phyloP scores from a whole-genome alignment of 495 filamentous ascomycete species.

The Bryoglossum gracile region DNA sequence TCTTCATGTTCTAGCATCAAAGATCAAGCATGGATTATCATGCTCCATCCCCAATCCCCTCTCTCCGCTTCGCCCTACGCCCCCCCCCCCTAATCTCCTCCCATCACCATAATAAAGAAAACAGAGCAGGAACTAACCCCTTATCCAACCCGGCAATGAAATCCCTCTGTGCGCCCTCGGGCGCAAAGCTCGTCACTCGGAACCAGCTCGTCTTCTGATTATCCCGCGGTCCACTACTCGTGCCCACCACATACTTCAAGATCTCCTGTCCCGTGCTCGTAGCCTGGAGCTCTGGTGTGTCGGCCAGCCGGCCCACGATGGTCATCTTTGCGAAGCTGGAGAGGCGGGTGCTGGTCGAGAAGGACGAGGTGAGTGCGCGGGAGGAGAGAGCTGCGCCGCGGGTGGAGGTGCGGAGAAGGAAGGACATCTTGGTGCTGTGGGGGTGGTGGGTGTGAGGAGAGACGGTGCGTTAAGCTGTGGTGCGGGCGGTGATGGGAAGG shows the following conservation, averaged over 20 bases:
- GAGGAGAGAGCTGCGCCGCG: too few species aligned
- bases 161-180: slow-evolving; percentile 55
- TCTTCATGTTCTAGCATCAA: too few species aligned
- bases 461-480: too few species aligned
- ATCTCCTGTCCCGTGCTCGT: slow-evolving; percentile 61
- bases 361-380: too few species aligned
- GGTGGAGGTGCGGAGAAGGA: too few species aligned
- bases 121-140: slow-evolving; percentile 53
- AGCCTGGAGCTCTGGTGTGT: slow-evolving; percentile 57
- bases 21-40: too few species aligned
- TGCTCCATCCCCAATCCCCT: too few species aligned
- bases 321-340: slow-evolving; percentile 39
- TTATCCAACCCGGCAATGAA: slow-evolving; percentile 60
- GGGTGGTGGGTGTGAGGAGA: too few species aligned
- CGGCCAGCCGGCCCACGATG: slow-evolving; percentile 69
- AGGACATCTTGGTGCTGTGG: too few species aligned
- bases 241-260: slow-evolving; percentile 60
- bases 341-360: slow-evolving; percentile 15
- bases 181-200: slow-evolving; percentile 55
- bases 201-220: slow-evolving; percentile 73
- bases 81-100: too few species aligned
- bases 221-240: slow-evolving; percentile 46
- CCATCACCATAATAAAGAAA: not conserved
- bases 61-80: too few species aligned
- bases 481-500: too few species aligned